Base-by-base conservation (phyloP, 345 rosid genomes). In the Kandelia obovata region DNA sequence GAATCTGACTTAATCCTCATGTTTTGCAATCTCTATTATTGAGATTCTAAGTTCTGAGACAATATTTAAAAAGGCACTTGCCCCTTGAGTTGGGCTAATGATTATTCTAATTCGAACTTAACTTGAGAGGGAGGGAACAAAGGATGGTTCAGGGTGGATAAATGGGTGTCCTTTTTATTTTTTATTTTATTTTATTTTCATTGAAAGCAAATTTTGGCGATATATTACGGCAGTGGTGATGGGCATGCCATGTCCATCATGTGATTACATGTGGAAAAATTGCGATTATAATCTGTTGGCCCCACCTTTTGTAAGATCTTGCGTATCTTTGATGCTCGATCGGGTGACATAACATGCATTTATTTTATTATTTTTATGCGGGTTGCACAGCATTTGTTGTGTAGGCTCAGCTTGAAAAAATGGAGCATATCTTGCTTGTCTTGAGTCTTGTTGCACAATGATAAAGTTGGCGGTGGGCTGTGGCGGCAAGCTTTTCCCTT, bases 221-320 rank as follows among this genome's bases (percentile, higher is more conserved):
- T 70, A 52, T 58, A 65, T 15, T 23, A 71, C 58, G 76, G 59
- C 46, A 53, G 49, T 25, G 71, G 72, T 66, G 81, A 83, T 80
- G 83, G 46, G 81, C 72, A 78, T 73, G 73, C 78, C 81, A 74
- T 71, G 74, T 75, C 74, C 82, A 83, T 77, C 91, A 86, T 85
- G 89, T 89, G 87, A 79, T 82, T 72, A 69, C 89, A 82, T 78
- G 89, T 85, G 88, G 69, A 9, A 74, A 67, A 2, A 37, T 5
- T 58, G 58, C 53, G 77, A 75, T 68, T 53, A 28, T 46, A 73
- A 73, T 68, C 65, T 63, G 71, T 49, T 79, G 76, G 75, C 62
- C 77, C 79, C 65, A 15, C 46, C 16, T 56, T 65, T 51, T 7
- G 37, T 59, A 73, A 75, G 71, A 74, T 78, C 53, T 61, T 67